Base-by-base conservation (phyloP, 2,329 filamentous ascomycete species). In the Pseudogymnoascus sp. region DNA sequence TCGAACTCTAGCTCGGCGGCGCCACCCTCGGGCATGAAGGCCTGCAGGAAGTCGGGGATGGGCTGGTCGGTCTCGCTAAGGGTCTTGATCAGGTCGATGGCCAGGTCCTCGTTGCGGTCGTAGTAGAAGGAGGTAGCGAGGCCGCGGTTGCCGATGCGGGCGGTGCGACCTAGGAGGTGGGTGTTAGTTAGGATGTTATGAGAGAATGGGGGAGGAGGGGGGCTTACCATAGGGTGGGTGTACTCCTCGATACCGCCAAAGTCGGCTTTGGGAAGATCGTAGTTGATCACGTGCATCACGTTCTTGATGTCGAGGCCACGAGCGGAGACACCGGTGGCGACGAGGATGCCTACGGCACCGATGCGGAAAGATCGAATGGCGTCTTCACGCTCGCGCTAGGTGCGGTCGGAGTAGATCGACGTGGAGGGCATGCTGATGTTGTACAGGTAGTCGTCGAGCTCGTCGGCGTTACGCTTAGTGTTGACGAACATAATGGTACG, bases 181-280 rank as follows among this genome's bases (percentile, higher is more conserved):
- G 68, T 62, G 42, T 68, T 65, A 70, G 44, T 26, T 40, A 61
- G n/a, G 3, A 33, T 36, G n/a, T 21, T 26, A n/a, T 42, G 5
- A 23, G 47, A 59, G 36, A 11, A 44, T 4, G 65, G 64, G 42
- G 61, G 17, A 8, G 9, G 33, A 17, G n/a, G 28, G 26, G 6
- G 23, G 71, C 81, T 76, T 84, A 91, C 89, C 95, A 97, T 97
- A 11, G 95, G 91, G 73, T 99, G 95, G 26, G 89, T 87, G 70
- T 97, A 99, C 74, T 97, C 95, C 60, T 90, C 87, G 63, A 97
- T 96, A 1, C 93, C 93, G n/a, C 91, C 92, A 69, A 93, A 83
- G 0, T 85, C 79, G 47, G 80, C 77, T 4, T 81, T 86, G 0
- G 93, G 93, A 1, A 97, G 79, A 66, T 97, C 93, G 69, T 87